Conservation (phyloP, 495 filamentous ascomycete species). For the Neurospora sp. region DNA sequence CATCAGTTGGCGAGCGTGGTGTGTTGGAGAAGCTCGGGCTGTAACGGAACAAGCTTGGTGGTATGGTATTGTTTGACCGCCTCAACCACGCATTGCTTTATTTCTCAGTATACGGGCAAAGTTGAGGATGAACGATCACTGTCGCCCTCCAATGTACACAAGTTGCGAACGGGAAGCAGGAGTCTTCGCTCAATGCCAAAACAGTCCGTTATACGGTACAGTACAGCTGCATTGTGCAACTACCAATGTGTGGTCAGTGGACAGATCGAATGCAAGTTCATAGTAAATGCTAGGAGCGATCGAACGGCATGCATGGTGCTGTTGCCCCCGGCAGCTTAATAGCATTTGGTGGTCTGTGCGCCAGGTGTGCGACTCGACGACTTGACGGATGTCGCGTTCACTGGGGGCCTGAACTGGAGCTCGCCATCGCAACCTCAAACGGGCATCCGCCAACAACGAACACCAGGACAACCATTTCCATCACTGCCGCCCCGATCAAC, state of each 20-base stretch:
- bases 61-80: not conserved
- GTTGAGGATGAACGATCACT: not conserved
- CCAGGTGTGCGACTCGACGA: not conserved
- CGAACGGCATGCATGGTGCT: not conserved
- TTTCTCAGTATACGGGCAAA: not conserved
- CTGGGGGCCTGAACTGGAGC: not conserved
- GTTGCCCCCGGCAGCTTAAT: not conserved
- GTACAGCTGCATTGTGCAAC: not conserved
- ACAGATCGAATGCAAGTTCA: not conserved
- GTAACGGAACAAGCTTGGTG: not conserved
- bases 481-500: not conserved
- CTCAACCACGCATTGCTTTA: not conserved
- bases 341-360: not conserved
- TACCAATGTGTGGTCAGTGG: not conserved
- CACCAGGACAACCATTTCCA: not conserved
- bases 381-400: not conserved
- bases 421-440: not conserved
- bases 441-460: not conserved
- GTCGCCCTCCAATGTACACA: not conserved
- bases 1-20: not conserved
- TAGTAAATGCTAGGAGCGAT: not conserved
- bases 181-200: not conserved
- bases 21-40: not conserved
- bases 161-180: not conserved
- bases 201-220: not conserved